phyloP scores from a whole-genome alignment of 805 yeast genomes.

The Metschnikowia lochheadii region DNA sequence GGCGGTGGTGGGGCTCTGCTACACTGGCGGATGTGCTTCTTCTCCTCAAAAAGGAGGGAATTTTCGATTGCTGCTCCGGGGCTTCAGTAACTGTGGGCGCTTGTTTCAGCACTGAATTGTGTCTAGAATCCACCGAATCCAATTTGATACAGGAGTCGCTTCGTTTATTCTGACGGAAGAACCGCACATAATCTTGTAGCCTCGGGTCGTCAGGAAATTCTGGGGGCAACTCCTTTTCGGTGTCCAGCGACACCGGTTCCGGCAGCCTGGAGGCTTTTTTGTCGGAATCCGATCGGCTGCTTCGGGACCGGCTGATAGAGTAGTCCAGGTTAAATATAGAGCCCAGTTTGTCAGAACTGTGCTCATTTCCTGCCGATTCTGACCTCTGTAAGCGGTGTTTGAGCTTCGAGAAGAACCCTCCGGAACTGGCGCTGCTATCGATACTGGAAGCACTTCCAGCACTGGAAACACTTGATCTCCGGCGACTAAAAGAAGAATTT shows the following conservation, averaged over 20 bases:
- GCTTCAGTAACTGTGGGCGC: neutral
- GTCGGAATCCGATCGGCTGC: slow-evolving; percentile 1
- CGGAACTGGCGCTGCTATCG: slow-evolving; percentile 12
- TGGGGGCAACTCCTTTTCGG: neutral
- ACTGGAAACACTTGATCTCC: slow-evolving; percentile 19
- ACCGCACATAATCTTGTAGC: slow-evolving; percentile 34
- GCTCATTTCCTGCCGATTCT: slow-evolving; percentile 6
- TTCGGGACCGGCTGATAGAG: neutral
- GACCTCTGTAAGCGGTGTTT: slow-evolving; percentile 29
- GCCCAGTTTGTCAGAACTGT: neutral
- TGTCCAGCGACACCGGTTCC: neutral
- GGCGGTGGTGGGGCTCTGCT: slow-evolving; percentile 1
- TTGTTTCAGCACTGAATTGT: neutral
- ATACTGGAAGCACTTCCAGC: slow-evolving; percentile 15
- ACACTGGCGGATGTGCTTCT: slow-evolving; percentile 15
- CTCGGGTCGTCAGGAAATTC: slow-evolving; percentile 25
- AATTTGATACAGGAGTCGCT: slow-evolving; percentile 5
- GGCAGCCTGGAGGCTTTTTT: neutral
- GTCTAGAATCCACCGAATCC: neutral
- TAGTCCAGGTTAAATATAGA: neutral
- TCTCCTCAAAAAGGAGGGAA: slow-evolving; percentile 30
- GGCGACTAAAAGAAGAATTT: slow-evolving; percentile 7
- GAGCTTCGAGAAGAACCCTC: slow-evolving; percentile 34
- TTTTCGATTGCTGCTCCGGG: slow-evolving; percentile 12
- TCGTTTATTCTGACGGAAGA: slow-evolving; percentile 25